Base-by-base conservation (phyloP, 805 yeast genomes). In the Zygosaccharomyces lentus region DNA sequence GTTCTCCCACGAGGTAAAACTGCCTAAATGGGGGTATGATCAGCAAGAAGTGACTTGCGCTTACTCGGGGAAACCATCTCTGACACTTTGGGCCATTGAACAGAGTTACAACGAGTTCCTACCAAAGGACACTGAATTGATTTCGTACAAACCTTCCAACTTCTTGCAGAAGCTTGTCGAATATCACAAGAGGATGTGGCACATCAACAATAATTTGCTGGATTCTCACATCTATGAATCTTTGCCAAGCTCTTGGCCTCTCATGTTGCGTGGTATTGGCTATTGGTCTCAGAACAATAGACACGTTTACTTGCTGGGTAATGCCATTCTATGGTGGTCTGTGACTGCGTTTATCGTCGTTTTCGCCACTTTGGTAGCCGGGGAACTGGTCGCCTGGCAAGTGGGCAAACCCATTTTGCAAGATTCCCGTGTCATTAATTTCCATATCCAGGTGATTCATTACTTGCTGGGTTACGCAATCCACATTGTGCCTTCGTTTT, bases 11-110 rank as follows among this genome's bases (percentile, higher is more conserved):
- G 82, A 78, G 47, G 78, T 76, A 10, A 83, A 83, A 61, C 74
- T 86, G 58, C 95, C 95, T 50, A 78, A 77, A 43, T 85, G 93
- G 90, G 95, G 85, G 1, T 83, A 81, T 54, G 84, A 80, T 51
- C 95, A 86, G 66, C 90, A 82, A 65, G 95, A 86, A 69, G 95
- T 86, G 44, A 80, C 90, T 2, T 77, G 90, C 70, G 88, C 95
- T 30, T 65, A 76, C 15, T 84, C 80, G 55, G 93, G 90, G 64
- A 71, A 73, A 45, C 68, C 77, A 46, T 71, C 76, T 13, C 73
- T 81, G 56, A 71, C 81, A 29, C 71, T 77, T 52, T 86, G 91
- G 91, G 81, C 83, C 65, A 70, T 86, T 56, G 95, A 86, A 68
- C 74, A 78, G 48, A 85, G 84, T 66, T 70, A 64, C 43, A 83